phyloP scores from a whole-genome alignment of 306 rosid genomes.

The Canavalia ensiformis region DNA sequence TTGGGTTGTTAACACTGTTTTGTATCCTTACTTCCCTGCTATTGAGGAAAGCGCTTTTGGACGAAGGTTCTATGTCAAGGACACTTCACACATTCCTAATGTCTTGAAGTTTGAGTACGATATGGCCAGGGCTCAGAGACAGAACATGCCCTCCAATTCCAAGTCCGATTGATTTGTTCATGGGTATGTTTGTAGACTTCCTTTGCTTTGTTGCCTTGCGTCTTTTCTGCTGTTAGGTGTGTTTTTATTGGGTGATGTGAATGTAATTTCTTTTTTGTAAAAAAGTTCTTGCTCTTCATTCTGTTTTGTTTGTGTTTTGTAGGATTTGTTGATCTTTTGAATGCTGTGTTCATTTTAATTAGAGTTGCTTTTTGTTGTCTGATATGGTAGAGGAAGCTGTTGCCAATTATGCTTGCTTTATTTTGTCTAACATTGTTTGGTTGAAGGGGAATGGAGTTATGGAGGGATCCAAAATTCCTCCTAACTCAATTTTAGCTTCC shows the following conservation, averaged over 20 bases:
- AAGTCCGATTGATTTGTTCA: conserved; percentile 49
- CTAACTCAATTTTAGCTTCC: too few species aligned
- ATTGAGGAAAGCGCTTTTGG: conserved; percentile 88
- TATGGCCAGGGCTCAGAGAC: conserved; percentile 77
- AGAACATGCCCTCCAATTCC: conserved; percentile 46
- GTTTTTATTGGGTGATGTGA: neutral
- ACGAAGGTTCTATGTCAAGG: conserved; percentile 75
- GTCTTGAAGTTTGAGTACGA: conserved; percentile 95
- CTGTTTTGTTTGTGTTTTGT: neutral
- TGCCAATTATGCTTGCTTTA: neutral
- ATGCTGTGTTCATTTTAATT: conserved; percentile 16
- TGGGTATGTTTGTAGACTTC: neutral
- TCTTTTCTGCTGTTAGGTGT: neutral
- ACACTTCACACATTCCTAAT: conserved; percentile 82
- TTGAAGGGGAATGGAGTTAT: too few species aligned
- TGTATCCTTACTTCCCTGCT: conserved; percentile 59
- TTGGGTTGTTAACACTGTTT: conserved; percentile 71
- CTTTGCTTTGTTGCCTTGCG: too few species aligned
- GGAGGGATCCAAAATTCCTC: too few species aligned
- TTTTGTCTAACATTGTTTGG: neutral
- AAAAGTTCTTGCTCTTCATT: neutral
- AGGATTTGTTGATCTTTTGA: conserved; percentile 28
- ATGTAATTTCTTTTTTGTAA: neutral
- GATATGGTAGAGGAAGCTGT: conserved; percentile 5
- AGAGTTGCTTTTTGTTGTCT: conserved; percentile 9